phyloP scores from a whole-genome alignment of 1,139 yeast species.

The Blastobotrys aristatus region DNA sequence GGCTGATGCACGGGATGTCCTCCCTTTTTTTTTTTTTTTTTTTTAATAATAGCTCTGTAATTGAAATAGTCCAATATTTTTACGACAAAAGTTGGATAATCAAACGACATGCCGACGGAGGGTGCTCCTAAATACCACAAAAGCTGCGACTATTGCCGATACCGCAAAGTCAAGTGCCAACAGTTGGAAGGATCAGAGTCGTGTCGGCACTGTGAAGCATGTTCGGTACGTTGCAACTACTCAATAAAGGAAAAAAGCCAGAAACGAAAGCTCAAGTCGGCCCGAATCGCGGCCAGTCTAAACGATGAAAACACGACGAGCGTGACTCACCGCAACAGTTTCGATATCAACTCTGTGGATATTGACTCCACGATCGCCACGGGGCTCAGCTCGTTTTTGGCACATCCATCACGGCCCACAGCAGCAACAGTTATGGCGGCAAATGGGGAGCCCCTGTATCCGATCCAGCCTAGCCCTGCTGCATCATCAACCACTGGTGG shows the following conservation, averaged over 20 bases:
- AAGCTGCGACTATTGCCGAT: conserved; percentile 24
- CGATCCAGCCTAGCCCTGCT: not conserved
- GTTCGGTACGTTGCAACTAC: conserved; percentile 21
- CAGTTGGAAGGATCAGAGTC: conserved; percentile 11
- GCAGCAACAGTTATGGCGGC: not conserved
- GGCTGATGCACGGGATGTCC: too few relatives aligned
- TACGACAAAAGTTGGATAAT: too few relatives aligned
- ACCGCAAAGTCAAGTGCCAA: conserved; percentile 23
- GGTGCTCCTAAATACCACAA: conserved; percentile 20
- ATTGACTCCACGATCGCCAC: not conserved
- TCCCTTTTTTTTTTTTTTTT: too few relatives aligned
- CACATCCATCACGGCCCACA: not conserved
- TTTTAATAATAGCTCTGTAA: too few relatives aligned
- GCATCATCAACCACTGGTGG: not conserved
- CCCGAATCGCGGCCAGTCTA: conserved; percentile 19
- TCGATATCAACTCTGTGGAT: not conserved
- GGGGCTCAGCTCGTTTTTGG: conserved; percentile 7
- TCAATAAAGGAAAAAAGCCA: conserved; percentile 19
- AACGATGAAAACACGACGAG: not conserved
- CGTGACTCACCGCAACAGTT: not conserved
- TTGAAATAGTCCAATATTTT: too few relatives aligned
- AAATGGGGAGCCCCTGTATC: not conserved
- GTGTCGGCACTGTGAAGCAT: conserved; percentile 22
- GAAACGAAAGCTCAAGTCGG: conserved; percentile 21
- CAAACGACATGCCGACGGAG: not conserved